Evolutionary conservation across 257 asterid genomes (phyloP), one percentile per base, ranked within the genome.

Genomic region (Echium plantagineum): DNA sequence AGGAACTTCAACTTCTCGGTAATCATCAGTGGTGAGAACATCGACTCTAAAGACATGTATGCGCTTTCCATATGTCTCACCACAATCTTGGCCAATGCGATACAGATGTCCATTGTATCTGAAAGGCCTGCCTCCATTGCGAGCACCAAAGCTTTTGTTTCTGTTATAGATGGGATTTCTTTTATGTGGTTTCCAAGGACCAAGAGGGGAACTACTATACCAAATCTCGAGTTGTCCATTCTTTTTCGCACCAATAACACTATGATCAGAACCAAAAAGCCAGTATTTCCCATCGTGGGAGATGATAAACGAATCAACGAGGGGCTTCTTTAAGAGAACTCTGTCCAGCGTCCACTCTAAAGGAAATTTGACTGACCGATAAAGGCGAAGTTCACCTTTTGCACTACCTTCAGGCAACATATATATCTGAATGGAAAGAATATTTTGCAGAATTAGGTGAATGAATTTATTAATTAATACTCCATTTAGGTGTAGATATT

Each of bases 81-180:
- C 96, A 57, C 91, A 86, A 77, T 89, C 99, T 76, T 93, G 99
- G 61, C 96, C 99, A 0, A 78, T 60, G 9, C 99, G 95, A 59
- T 89, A 83, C 49, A 93, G 85, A 65, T 80, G 64, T 38, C 91
- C 94, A 0, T 81, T 58, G 15, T 89, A 76, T 42, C 75, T 62
- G 26, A 93, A 86, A 6, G 99, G 99, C 68, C 99, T 74, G 31
- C 99, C 99, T 35, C 99, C 99, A 52, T 93, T 93, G 20, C 97
- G 86, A 52, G 99, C 96, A 47, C 95, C 99, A 75, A 31, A 62
- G 77, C 89, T 83, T 71, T 81, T 85, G 71, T 77, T 85, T 16
- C 74, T 77, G 78, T 89, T 93, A 68, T 89, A 76, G 42, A 93
- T 71, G 3, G 96, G 95, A 69, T 89, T 89, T 75, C 74, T 83